Percentiles rank a stretch among this genome's conserved stretches.
Evolutionary conservation across 768 basidiomycete species (phyloP).

Genomic region (Neoboletus subvelutipes): DNA sequence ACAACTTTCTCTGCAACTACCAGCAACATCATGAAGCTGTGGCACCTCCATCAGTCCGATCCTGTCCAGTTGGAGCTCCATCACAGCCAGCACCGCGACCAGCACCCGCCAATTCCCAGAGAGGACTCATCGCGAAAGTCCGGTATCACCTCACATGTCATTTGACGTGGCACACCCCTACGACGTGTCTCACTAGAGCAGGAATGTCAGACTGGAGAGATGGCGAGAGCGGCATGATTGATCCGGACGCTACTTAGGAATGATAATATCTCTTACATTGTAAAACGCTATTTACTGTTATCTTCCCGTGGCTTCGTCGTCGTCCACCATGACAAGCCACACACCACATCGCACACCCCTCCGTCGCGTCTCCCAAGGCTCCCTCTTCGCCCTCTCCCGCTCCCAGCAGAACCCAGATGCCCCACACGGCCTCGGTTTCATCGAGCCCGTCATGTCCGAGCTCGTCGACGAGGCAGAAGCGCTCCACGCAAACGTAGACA

Average conservation of each 20-base stretch:
- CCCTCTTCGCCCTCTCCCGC: slow-evolving; percentile 80
- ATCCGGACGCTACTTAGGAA: background rate
- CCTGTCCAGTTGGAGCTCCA: background rate
- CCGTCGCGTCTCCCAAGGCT: slow-evolving; percentile 87
- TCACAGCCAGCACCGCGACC: no score
- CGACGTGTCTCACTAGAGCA: background rate
- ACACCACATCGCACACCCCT: slow-evolving; percentile 74
- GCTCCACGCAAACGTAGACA: slow-evolving; percentile 72
- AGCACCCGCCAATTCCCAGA: no score
- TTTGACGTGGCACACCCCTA: background rate
- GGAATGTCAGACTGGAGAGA: no score
- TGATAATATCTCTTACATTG: background rate
- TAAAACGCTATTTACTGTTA: background rate
- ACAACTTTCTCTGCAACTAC: no score
- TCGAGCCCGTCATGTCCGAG: slow-evolving; percentile 81
- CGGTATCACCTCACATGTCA: background rate
- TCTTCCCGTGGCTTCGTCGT: background rate
- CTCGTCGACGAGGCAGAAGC: slow-evolving; percentile 86
- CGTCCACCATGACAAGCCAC: slow-evolving; percentile 10
- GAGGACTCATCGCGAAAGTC: background rate
- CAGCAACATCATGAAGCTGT: no score
- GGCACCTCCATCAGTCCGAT: no score
- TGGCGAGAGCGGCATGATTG: background rate
- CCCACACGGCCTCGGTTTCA: slow-evolving; percentile 80
- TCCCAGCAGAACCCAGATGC: slow-evolving; percentile 68